These are phyloP conservation scores for Globisporangium alternatum DNA, from an alignment of 352 stramenopile species.

Conservation along the genomic window DNA sequence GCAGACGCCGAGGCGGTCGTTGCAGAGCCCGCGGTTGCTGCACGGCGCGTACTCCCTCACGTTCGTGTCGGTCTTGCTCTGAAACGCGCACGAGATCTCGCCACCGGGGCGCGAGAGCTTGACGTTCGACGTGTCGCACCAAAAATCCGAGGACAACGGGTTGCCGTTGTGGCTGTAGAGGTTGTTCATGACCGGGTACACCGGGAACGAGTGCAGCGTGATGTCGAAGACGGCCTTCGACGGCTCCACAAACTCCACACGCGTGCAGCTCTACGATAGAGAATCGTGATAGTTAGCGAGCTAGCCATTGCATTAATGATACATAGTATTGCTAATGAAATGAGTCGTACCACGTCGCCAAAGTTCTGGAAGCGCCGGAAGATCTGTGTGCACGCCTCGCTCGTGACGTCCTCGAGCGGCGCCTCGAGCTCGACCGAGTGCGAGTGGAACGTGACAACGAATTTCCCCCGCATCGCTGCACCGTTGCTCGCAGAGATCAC, in stretches of 20 bases:
- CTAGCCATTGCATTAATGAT: not conserved
- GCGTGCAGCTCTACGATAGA: constrained; percentile 31
- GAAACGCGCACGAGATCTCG: constrained; percentile 36
- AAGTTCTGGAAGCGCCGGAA: constrained; percentile 76
- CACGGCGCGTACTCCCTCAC: constrained; percentile 61
- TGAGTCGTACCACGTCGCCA: constrained; percentile 39
- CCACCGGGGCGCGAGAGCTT: constrained; percentile 21
- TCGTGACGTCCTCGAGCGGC: constrained; percentile 46
- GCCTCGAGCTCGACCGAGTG: constrained; percentile 69
- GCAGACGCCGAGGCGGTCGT: constrained; percentile 44
- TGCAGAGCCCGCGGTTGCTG: constrained; percentile 58
- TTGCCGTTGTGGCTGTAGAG: constrained; percentile 67
- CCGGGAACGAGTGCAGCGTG: constrained; percentile 58
- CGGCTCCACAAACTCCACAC: constrained; percentile 29
- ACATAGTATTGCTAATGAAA: not conserved
- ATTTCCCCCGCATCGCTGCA: constrained; percentile 30
- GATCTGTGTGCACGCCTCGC: constrained; percentile 49
- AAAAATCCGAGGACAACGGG: constrained; percentile 46
- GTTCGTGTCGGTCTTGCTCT: constrained; percentile 33
- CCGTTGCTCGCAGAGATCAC: constrained; percentile 22
- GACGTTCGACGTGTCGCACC: constrained; percentile 44
- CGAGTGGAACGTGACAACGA: constrained; percentile 62
- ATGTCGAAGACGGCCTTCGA: constrained; percentile 47
- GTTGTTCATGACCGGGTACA: constrained; percentile 81
- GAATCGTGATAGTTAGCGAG: not conserved